A percentile compares a stretch with the other conserved stretches of the same genome.
Conservation (phyloP, 371 early-diverging fungal species). For the Saksenaea vasiformis region DNA sequence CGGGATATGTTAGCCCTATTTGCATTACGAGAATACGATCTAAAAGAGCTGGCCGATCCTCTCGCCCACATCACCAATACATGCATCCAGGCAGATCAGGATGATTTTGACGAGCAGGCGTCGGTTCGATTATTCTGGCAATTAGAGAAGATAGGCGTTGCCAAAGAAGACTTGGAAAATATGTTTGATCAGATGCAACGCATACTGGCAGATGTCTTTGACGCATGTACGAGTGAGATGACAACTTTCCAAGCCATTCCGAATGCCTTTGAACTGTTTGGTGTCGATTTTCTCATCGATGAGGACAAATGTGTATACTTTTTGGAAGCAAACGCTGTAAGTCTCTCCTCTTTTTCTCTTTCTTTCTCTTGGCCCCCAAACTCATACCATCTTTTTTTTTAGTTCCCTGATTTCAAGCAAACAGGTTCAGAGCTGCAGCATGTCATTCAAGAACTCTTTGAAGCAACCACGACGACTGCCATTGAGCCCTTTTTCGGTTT, state of each 20-base stretch:
- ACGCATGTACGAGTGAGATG: slow-evolving; percentile 62
- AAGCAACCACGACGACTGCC: slow-evolving; percentile 50
- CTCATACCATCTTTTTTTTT: slow-evolving; percentile 15
- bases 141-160: slow-evolving; percentile 28
- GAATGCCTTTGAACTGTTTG: slow-evolving; percentile 74
- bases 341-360: neutral
- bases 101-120: slow-evolving; percentile 55
- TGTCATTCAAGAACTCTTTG: slow-evolving; percentile 63
- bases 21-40: slow-evolving; percentile 57
- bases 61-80: slow-evolving; percentile 73
- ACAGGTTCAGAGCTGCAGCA: slow-evolving; percentile 60
- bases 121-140: slow-evolving; percentile 69
- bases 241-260: slow-evolving; percentile 70
- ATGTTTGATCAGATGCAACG: slow-evolving; percentile 64
- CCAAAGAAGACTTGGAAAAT: slow-evolving; percentile 29
- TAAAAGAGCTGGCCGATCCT: slow-evolving; percentile 44
- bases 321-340: slow-evolving; percentile 71
- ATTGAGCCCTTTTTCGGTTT: slow-evolving; percentile 46
- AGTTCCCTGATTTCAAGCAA: slow-evolving; percentile 77
- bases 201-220: slow-evolving; percentile 60
- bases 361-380: slow-evolving; percentile 18
- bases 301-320: slow-evolving; percentile 52
- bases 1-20: slow-evolving; percentile 72
- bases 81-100: slow-evolving; percentile 62
- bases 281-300: slow-evolving; percentile 72